Percentiles rank a stretch among this genome's conserved stretches.
Evolutionary conservation across 2,329 filamentous ascomycete genomes (phyloP).

Genomic region (Fusarium pseudoanthophilum): DNA sequence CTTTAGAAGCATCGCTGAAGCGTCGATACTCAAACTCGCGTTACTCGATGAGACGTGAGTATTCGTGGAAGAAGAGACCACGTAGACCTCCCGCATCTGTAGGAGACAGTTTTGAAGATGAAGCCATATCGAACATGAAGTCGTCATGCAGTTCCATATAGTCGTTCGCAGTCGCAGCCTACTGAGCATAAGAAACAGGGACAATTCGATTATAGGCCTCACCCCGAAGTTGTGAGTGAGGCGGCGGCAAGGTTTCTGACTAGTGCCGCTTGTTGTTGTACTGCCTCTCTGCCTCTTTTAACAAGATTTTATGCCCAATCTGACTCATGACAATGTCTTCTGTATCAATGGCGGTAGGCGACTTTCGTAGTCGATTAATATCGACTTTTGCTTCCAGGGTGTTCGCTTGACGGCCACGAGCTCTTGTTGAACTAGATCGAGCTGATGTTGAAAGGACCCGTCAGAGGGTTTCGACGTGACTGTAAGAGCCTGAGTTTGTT

Average conservation of each 20-base stretch:
- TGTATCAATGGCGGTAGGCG: constrained; percentile 31
- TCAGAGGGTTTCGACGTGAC: constrained; percentile 55
- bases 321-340: constrained; percentile 25
- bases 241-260: background rate
- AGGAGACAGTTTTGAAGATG: constrained; percentile 49
- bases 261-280: constrained; percentile 7
- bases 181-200: background rate
- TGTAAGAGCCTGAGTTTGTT: constrained; percentile 50
- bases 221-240: constrained; percentile 11
- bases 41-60: constrained; percentile 51
- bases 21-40: constrained; percentile 49
- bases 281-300: constrained; percentile 17
- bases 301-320: constrained; percentile 11
- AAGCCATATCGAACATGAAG: constrained; percentile 42
- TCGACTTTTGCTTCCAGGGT: constrained; percentile 47
- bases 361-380: constrained; percentile 43
- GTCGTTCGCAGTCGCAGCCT: constrained; percentile 23
- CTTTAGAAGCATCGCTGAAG: constrained; percentile 46
- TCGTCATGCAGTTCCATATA: constrained; percentile 42
- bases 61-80: constrained; percentile 54
- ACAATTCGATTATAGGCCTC: constrained; percentile 10
- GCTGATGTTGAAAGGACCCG: constrained; percentile 53
- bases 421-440: constrained; percentile 56
- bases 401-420: constrained; percentile 52
- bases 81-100: constrained; percentile 53